phyloP scores from a whole-genome alignment of 352 stramenopile genomes.

The Pythium aphanidermatum region DNA sequence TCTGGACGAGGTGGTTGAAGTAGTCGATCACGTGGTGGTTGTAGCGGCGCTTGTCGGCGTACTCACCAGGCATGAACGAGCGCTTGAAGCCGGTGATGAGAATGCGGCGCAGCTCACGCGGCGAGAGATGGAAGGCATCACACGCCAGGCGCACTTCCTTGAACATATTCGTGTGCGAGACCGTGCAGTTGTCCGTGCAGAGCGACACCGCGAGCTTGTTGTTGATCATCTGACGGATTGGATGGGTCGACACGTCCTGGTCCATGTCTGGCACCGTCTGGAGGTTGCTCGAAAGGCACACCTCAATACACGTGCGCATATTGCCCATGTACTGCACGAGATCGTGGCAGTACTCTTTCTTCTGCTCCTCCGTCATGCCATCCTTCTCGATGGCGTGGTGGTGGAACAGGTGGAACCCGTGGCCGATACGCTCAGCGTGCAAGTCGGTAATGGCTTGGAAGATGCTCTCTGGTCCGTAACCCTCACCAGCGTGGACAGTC shows the following conservation, averaged over 20 bases:
- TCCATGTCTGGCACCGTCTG: conserved; percentile 79
- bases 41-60: conserved; percentile 72
- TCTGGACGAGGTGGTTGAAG: conserved; percentile 66
- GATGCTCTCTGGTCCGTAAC: conserved; percentile 84
- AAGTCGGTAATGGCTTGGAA: conserved; percentile 84
- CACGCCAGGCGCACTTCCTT: conserved; percentile 74
- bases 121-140: conserved; percentile 71
- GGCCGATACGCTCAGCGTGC: conserved; percentile 81
- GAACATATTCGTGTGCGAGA: conserved; percentile 83
- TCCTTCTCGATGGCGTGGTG: conserved; percentile 66
- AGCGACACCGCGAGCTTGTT: conserved; percentile 77
- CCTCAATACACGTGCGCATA: conserved; percentile 75
- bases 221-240: conserved; percentile 75
- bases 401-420: conserved; percentile 81
- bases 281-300: conserved; percentile 85
- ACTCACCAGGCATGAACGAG: conserved; percentile 78
- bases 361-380: conserved; percentile 35
- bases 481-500: conserved; percentile 85
- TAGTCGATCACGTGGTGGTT: conserved; percentile 84
- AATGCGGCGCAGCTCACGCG: conserved; percentile 65
- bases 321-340: conserved; percentile 82
- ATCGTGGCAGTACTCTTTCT: conserved; percentile 66
- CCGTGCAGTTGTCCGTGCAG: conserved; percentile 86
- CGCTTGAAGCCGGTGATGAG: conserved; percentile 71
- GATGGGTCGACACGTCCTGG: conserved; percentile 64